phyloP scores from a whole-genome alignment of 192 early-diverging fungal genomes.

The Endogone sp. region DNA sequence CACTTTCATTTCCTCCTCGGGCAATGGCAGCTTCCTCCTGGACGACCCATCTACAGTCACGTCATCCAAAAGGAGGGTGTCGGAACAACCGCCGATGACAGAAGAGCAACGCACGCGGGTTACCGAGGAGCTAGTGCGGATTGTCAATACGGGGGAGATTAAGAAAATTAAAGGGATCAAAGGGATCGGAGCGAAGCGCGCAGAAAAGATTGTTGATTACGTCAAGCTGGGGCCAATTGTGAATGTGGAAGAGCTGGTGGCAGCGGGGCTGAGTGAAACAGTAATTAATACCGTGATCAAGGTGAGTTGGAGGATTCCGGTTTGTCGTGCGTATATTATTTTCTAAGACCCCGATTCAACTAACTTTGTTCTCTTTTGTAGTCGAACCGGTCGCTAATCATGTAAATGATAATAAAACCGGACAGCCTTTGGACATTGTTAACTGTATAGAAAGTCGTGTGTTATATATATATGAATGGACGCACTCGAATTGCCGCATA shows the following conservation, averaged over 20 bases:
- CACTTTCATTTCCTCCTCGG: neutral
- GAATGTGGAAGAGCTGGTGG: conserved; percentile 30
- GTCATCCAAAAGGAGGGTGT: neutral
- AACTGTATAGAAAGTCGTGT: no score
- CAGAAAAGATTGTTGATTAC: conserved; percentile 47
- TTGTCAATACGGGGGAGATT: conserved; percentile 50
- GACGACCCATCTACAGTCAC: neutral
- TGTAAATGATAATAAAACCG: no score
- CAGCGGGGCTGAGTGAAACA: conserved; percentile 14
- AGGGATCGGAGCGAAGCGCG: conserved; percentile 55
- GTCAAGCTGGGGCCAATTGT: conserved; percentile 37
- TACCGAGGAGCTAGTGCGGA: conserved; percentile 31
- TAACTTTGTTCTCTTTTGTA: no score
- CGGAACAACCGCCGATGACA: conserved; percentile 3
- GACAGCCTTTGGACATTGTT: no score
- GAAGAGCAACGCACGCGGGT: conserved; percentile 5
- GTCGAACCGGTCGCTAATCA: no score
- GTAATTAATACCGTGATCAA: no score
- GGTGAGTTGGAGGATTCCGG: no score
- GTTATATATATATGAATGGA: no score
- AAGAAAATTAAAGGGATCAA: conserved; percentile 50
- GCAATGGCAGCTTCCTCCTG: neutral
- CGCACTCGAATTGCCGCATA: no score
- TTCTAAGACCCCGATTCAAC: no score
- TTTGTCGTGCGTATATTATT: no score